Conservation (phyloP, 352 stramenopile species). For the Thalassiosira mediterranea region DNA sequence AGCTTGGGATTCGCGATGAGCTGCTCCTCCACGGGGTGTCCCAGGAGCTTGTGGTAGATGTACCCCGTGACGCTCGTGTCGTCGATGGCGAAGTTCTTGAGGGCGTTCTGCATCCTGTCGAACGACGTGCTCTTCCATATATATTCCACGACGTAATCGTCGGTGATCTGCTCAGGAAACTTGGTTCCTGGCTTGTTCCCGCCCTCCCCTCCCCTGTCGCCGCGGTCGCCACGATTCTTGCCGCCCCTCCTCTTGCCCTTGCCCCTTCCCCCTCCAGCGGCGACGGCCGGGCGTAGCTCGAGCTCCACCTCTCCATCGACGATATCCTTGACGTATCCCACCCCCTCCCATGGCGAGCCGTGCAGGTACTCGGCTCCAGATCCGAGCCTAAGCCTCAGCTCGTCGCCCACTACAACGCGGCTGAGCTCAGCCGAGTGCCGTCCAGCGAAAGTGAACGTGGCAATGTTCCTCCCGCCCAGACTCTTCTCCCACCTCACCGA, state of each 20-base stretch:
- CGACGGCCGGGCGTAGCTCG: conserved; percentile 63
- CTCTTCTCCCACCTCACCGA: conserved; percentile 93
- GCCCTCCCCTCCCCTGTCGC: conserved; percentile 30
- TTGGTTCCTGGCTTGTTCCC: conserved; percentile 56
- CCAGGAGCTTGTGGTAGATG: conserved; percentile 99
- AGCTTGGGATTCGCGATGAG: conserved; percentile 83
- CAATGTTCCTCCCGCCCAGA: conserved; percentile 95
- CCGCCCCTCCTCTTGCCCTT: conserved; percentile 13
- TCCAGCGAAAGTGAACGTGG: conserved; percentile 91
- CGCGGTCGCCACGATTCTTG: conserved; percentile 35
- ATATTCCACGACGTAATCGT: conserved; percentile 97
- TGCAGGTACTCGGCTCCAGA: conserved; percentile 81
- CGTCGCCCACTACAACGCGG: conserved; percentile 94
- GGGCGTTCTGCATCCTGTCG: conserved; percentile 97
- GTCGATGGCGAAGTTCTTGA: conserved; percentile 99
- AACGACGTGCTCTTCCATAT: conserved; percentile 99
- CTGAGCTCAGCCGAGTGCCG: conserved; percentile 84
- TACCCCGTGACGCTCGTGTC: conserved; percentile 98
- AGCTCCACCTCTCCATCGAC: conserved; percentile 86
- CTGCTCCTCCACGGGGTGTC: conserved; percentile 95
- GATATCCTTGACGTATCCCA: conserved; percentile 92
- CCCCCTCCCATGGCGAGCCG: conserved; percentile 91
- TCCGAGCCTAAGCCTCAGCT: conserved; percentile 93
- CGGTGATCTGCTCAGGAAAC: conserved; percentile 91
- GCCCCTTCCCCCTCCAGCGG: conserved; percentile 21